These are phyloP conservation scores for Psilocybe azurescens DNA, from an alignment of 768 basidiomycete genomes.

Conservation along the genomic window DNA sequence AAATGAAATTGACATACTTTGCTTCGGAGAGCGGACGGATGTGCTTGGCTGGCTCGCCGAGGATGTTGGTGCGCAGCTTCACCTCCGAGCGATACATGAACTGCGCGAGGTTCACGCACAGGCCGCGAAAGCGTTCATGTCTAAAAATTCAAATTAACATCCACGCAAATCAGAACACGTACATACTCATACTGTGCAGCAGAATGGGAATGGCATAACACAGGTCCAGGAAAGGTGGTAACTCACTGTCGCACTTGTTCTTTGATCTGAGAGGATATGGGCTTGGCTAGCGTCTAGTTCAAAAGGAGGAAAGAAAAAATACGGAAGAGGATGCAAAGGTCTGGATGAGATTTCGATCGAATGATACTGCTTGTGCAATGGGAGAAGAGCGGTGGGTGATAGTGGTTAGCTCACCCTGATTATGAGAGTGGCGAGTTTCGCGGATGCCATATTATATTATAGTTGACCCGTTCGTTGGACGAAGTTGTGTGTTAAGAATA, in stretches of 20 bases:
- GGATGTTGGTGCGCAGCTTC: constrained; percentile 72
- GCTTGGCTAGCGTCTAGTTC: constrained; percentile 6
- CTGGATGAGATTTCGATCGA: background rate
- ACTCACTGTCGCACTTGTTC: constrained; percentile 9
- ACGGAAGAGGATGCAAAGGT: background rate
- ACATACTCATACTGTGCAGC: no score
- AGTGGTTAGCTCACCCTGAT: constrained; percentile 3
- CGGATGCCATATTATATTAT: background rate
- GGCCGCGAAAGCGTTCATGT: constrained; percentile 71
- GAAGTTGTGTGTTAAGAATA: no score
- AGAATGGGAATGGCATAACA: no score
- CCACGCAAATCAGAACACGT: background rate
- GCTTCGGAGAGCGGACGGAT: constrained; percentile 81
- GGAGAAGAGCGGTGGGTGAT: background rate
- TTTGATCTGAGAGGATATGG: background rate
- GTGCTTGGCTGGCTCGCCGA: constrained; percentile 76
- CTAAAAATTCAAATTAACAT: constrained; percentile 29
- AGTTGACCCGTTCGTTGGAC: no score
- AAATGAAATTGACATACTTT: constrained; percentile 45
- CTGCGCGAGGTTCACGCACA: constrained; percentile 81
- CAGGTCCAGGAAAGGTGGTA: background rate
- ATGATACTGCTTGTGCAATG: no score
- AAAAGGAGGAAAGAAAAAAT: background rate
- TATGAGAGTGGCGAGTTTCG: constrained; percentile 1
- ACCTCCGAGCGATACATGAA: constrained; percentile 77